Evolutionary conservation across 192 early-diverging fungal species (phyloP).

Genomic region (Funneliformis mosseae): DNA sequence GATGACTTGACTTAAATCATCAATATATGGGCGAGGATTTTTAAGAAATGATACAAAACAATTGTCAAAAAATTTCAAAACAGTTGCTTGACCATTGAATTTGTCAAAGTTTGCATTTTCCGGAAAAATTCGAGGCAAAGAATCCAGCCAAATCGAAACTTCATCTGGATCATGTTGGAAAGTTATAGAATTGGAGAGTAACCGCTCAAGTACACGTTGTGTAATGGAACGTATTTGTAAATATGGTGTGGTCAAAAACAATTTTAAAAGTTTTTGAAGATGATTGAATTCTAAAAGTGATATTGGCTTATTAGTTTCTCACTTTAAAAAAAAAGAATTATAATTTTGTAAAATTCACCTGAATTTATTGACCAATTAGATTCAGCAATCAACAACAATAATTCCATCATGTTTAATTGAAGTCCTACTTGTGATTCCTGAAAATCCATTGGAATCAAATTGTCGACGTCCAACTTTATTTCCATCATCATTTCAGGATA

Average conservation of each 20-base stretch:
- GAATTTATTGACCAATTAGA: conserved; percentile 68
- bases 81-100: conserved; percentile 36
- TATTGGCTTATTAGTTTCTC: neutral
- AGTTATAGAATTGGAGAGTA: conserved; percentile 57
- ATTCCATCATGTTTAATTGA: conserved; percentile 61
- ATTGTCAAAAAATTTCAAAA: conserved; percentile 69
- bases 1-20: conserved; percentile 51
- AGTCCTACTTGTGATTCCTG: conserved; percentile 51
- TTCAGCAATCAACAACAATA: conserved; percentile 59
- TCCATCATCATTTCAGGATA: conserved; percentile 68
- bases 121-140: conserved; percentile 44
- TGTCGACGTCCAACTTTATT: conserved; percentile 71
- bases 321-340: no score
- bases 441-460: conserved; percentile 70
- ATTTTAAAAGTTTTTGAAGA: conserved; percentile 53
- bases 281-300: conserved; percentile 42
- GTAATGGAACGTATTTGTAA: conserved; percentile 49
- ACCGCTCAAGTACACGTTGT: conserved; percentile 46
- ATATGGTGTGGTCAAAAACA: conserved; percentile 54
- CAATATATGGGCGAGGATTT: conserved; percentile 64
- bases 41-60: conserved; percentile 60
- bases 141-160: conserved; percentile 58
- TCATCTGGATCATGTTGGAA: conserved; percentile 63
- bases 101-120: conserved; percentile 35
- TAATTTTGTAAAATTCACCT: neutral